Percentiles rank a stretch among this genome's conserved stretches.
Evolutionary conservation across 1,284 basidiomycete species (phyloP).

Genomic region (Sutorius eximius): DNA sequence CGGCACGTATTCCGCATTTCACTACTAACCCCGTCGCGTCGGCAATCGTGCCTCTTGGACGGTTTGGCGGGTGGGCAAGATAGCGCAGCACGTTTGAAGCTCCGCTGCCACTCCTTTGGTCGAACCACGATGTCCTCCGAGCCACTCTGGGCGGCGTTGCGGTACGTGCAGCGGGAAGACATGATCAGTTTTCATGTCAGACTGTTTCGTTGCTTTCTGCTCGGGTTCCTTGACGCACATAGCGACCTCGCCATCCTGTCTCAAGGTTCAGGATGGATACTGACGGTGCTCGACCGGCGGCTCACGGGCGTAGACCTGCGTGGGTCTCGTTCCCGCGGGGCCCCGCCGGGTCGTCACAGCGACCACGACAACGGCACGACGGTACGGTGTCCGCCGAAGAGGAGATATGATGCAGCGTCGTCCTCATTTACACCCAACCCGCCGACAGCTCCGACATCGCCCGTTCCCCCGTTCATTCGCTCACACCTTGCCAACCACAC

Average conservation of each 20-base stretch:
- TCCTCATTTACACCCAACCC: not conserved
- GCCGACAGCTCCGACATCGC: not conserved
- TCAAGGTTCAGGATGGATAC: not conserved
- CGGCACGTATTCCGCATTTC: not conserved
- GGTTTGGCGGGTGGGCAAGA: not conserved
- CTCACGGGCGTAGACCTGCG: not conserved
- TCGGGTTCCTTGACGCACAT: not conserved
- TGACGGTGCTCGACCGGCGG: not conserved
- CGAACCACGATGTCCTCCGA: not conserved
- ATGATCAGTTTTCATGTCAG: constrained; percentile 11
- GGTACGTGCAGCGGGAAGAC: constrained; percentile 11
- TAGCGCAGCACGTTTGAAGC: not conserved
- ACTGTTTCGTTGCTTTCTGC: constrained; percentile 18
- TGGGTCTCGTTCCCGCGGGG: not conserved
- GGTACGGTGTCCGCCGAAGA: constrained; percentile 12
- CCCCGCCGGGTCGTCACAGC: not conserved
- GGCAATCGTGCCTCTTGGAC: no score
- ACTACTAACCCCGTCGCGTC: no score
- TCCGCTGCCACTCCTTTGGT: constrained; percentile 9
- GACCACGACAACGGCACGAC: not conserved
- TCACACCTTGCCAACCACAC: constrained; percentile 2
- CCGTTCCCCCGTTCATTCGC: not conserved
- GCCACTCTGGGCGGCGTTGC: not conserved
- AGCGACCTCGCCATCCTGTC: not conserved
- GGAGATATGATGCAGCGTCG: constrained; percentile 1